A percentile compares a stretch with the other conserved stretches of the same genome.
phyloP scores from a whole-genome alignment of 2,329 filamentous ascomycete genomes.

The Penicillium sp. region DNA sequence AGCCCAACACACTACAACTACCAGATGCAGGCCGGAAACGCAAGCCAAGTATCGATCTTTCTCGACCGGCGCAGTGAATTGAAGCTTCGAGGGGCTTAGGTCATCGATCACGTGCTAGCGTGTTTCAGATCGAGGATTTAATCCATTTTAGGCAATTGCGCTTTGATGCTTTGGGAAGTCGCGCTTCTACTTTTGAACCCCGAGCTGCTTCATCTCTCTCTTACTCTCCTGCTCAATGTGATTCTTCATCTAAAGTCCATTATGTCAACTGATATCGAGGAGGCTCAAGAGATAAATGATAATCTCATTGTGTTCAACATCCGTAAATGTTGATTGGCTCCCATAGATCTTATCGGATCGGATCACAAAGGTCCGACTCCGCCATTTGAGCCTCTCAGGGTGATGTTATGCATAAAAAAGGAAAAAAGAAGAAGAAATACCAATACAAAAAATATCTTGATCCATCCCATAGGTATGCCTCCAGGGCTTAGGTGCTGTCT shows the following conservation, averaged over 20 bases:
- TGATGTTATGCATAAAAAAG: neutral
- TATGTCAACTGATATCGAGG: too few species aligned
- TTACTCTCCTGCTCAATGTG: too few species aligned
- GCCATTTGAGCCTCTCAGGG: neutral
- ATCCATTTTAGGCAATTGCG: constrained; percentile 12
- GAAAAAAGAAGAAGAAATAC: neutral
- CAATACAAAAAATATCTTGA: too few species aligned
- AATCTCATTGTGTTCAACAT: neutral
- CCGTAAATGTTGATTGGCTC: neutral
- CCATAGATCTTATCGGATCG: neutral
- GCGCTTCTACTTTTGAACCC: neutral
- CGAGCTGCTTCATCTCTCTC: too few species aligned
- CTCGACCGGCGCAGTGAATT: constrained; percentile 14
- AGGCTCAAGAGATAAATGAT: neutral
- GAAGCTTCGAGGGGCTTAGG: constrained; percentile 17
- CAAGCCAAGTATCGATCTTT: neutral
- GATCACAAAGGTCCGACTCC: constrained; percentile 1
- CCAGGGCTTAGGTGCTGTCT: neutral
- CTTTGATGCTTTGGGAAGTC: neutral
- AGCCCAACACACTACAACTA: constrained; percentile 1
- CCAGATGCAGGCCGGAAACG: neutral
- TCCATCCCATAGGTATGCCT: neutral
- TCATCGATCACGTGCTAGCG: constrained; percentile 30
- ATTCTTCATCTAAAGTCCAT: too few species aligned
- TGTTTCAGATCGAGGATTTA: constrained; percentile 30